Base-by-base conservation (phyloP, 306 rosid species). In the Cercis canadensis region DNA sequence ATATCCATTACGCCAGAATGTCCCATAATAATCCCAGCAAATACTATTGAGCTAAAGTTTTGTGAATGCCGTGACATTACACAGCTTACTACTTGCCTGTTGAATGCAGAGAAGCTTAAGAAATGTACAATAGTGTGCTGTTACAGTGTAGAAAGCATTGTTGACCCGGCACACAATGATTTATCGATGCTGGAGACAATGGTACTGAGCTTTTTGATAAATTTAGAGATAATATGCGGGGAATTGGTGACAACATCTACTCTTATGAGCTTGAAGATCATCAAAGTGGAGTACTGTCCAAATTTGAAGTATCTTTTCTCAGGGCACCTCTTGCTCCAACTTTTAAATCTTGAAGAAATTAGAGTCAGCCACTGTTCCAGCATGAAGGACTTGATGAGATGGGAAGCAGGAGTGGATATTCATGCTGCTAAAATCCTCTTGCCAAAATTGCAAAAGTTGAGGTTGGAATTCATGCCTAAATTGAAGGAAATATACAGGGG, bases 241-340 rank as follows among this genome's bases (percentile, higher is more conserved):
- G 60, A 41, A 41, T 31, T 40, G 12, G 64, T 53, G 57, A 40
- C 24, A n/a, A 17, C 64, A 31, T 12, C 24, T 15, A 41, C 70
- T 52, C 57, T 53, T 17, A 31, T 31, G 64, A 62, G 49, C 34
- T 18, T 73, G 16, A 73, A 53, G 78, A 41, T 53, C 39, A 62
- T 73, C 14, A 50, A 6, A 39, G 63, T 73, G 8, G 77, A 72
- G 11, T 62, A 12, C 37, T 52, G 77, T 31, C 71, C 78, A 15
- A 62, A 24, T 39, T 52, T 62, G 78, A 71, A 71, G 51, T 17
- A n/a, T 45, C 59, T 58, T n/a, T 71, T 71, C 68, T 47, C 59
- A 4, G 60, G 61, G 61, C 13, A 34, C 15, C 55, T 62, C 5
- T 62, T 62, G 62, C 63, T 53, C 47, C 56, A 73, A 39, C 63